phyloP scores from a whole-genome alignment of 805 yeast genomes.

The Candida easanensis region DNA sequence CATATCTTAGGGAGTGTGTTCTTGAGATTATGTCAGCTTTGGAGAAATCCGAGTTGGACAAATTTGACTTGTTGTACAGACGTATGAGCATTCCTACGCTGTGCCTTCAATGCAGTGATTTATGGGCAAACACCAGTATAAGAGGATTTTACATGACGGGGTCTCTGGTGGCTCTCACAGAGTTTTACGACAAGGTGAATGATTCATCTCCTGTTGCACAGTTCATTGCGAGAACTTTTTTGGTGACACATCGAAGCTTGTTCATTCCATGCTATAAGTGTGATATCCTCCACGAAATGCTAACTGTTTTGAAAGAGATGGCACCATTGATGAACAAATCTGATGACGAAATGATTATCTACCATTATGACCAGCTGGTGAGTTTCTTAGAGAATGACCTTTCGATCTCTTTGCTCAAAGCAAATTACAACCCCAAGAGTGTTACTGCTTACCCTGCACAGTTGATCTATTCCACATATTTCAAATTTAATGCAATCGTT shows the following conservation, averaged over 20 bases:
- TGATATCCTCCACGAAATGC: conserved; percentile 19
- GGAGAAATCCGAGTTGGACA: conserved; percentile 4
- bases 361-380: conserved; percentile 9
- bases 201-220: conserved; percentile 19
- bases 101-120: conserved; percentile 19
- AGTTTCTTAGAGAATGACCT: conserved; percentile 11
- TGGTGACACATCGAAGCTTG: conserved; percentile 11
- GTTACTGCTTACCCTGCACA: conserved; percentile 20
- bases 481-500: conserved; percentile 16
- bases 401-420: neutral
- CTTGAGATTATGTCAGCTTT: conserved; percentile 14
- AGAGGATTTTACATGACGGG: conserved; percentile 20
- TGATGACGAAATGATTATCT: conserved; percentile 11
- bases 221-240: conserved; percentile 11
- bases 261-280: conserved; percentile 21
- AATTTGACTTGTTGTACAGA: conserved; percentile 6
- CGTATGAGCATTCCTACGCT: conserved; percentile 14
- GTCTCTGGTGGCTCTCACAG: conserved; percentile 15
- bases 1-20: conserved; percentile 12
- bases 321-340: conserved; percentile 6
- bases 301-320: conserved; percentile 14
- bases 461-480: conserved; percentile 13
- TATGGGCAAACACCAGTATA: conserved; percentile 7
- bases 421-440: conserved; percentile 3
- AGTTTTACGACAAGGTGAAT: conserved; percentile 11